Evolutionary conservation across 2,329 filamentous ascomycete species (phyloP), one percentile per base, ranked within the genome.

Genomic region (Dendryphion nanum): DNA sequence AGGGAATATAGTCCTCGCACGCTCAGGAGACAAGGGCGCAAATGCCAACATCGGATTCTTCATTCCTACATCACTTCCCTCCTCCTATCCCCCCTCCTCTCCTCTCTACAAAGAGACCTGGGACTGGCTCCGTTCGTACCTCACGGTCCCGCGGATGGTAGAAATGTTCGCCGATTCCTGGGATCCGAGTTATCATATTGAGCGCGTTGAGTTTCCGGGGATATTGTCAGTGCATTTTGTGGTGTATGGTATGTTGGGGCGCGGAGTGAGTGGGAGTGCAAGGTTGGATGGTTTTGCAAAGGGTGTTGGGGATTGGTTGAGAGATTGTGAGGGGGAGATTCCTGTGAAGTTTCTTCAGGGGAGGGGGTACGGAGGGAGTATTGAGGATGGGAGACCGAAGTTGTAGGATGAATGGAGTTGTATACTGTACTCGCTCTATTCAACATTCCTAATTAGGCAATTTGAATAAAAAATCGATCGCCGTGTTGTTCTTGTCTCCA

Each of bases 241-340:
- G 2, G 52, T 68, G 5, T 64, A 68, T 45, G 62, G 62, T 2
- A 56, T 67, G 23, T 32, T 68, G 24, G 64, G 61, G 4, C 37
- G 61, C 10, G 66, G 66, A 6, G 63, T 78, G 3, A 77, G 72
- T 44, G 74, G 73, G 39, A 72, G 69, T 7, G 65, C 57, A 17
- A 50, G 66, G 26, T 44, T 79, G 14, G 76, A 79, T 58, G 59
- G 61, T 8, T 59, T 78, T 45, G 76, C 71, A 1, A 79, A 79
- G 49, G 73, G 74, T 0, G 75, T 77, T 48, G 72, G 66, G 12
- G 75, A 78, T 59, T 78, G 71, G 53, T 48, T 77, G 21, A 51
- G 73, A 17, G 71, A 70, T 41, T 61, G 61, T 32, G 50, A 66
- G n/a, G 63, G 73, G 26, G 61, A 70, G 26, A 59, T 72, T 30